These are phyloP conservation scores for Sugiyamaella valdiviana DNA, from an alignment of 805 yeast species.

Conservation along the genomic window DNA sequence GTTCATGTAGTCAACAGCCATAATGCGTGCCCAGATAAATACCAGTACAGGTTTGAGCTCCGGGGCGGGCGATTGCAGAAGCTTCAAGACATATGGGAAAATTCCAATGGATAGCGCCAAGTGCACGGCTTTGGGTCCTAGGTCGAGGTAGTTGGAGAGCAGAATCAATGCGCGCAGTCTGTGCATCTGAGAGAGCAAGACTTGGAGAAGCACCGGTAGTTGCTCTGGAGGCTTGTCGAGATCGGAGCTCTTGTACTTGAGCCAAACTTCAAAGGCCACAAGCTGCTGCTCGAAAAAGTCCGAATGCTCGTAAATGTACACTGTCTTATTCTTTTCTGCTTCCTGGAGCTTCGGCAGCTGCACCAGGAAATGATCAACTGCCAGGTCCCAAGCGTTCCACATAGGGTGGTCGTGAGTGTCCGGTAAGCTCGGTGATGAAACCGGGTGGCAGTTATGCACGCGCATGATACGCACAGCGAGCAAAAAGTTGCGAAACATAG, in stretches of 20 bases:
- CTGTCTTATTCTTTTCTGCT: slow-evolving; percentile 30
- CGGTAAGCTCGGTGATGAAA: slow-evolving; percentile 89
- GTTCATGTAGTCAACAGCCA: slow-evolving; percentile 87
- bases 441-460: slow-evolving; percentile 85
- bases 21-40: slow-evolving; percentile 95
- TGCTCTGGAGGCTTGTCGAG: slow-evolving; percentile 89
- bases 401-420: slow-evolving; percentile 76
- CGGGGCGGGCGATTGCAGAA: slow-evolving; percentile 90
- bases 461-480: slow-evolving; percentile 94
- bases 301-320: slow-evolving; percentile 64
- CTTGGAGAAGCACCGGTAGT: slow-evolving; percentile 88
- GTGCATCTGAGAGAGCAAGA: slow-evolving; percentile 87
- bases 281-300: slow-evolving; percentile 93
- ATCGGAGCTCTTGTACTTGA: slow-evolving; percentile 73
- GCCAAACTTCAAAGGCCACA: slow-evolving; percentile 95
- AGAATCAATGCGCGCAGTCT: slow-evolving; percentile 81
- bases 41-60: slow-evolving; percentile 91
- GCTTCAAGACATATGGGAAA: slow-evolving; percentile 86
- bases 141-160: slow-evolving; percentile 76
- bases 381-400: slow-evolving; percentile 99
- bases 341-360: slow-evolving; percentile 34
- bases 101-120: slow-evolving; percentile 89
- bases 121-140: slow-evolving; percentile 98
- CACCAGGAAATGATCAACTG: slow-evolving; percentile 86
- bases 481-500: slow-evolving; percentile 84